These are phyloP conservation scores for Saccharomycopsis javanensis DNA, from an alignment of 805 yeast genomes.

Conservation along the genomic window DNA sequence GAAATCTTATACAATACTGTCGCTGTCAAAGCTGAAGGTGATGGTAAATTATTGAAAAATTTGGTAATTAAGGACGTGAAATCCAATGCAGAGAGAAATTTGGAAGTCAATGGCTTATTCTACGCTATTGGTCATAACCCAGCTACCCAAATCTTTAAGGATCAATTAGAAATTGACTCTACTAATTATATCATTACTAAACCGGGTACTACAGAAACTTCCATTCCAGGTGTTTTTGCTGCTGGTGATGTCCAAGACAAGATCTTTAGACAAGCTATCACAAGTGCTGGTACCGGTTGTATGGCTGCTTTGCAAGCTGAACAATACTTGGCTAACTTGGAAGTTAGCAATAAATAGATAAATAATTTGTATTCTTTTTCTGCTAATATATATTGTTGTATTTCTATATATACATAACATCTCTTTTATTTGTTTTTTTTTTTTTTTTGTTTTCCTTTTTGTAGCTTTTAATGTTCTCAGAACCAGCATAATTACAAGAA, in stretches of 20 bases:
- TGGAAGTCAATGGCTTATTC: constrained; percentile 84
- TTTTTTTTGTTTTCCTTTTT: background rate
- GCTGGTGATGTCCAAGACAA: constrained; percentile 99
- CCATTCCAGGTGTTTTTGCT: constrained; percentile 87
- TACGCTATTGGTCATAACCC: constrained; percentile 98
- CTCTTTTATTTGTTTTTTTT: too few relatives aligned
- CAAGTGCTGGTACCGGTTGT: constrained; percentile 99
- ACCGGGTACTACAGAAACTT: constrained; percentile 83
- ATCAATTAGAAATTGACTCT: constrained; percentile 76
- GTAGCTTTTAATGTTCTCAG: background rate
- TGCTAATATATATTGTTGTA: background rate
- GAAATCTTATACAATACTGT: constrained; percentile 85
- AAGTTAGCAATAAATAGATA: constrained; percentile 26
- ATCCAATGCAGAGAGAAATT: constrained; percentile 57
- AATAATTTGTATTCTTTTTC: background rate
- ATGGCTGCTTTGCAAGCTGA: constrained; percentile 98
- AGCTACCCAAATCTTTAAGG: constrained; percentile 74
- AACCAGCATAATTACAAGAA: too few relatives aligned
- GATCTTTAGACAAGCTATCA: constrained; percentile 95
- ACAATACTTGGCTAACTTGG: constrained; percentile 55
- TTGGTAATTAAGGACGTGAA: constrained; percentile 61
- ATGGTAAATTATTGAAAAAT: constrained; percentile 69
- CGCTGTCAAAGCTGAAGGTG: constrained; percentile 84
- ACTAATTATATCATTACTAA: constrained; percentile 80
- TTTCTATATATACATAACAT: too few relatives aligned